Evolutionary conservation across 306 rosid species (phyloP).

Genomic region (Cucurbita pepo): DNA sequence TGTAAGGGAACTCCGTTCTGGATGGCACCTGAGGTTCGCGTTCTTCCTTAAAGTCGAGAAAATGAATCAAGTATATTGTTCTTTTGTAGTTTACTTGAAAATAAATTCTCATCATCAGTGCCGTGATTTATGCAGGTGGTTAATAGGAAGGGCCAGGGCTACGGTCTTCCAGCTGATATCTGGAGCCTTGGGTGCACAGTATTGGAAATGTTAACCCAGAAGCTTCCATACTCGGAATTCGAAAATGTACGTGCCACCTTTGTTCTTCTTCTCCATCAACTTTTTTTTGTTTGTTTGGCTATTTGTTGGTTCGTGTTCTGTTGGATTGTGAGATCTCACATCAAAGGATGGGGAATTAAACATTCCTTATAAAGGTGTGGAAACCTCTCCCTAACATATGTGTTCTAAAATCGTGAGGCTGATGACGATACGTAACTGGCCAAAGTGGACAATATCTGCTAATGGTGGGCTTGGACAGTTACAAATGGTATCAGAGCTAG

Average conservation of each 20-base stretch:
- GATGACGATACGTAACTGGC: too few species aligned
- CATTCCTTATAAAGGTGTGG: too few species aligned
- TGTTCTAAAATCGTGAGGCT: too few species aligned
- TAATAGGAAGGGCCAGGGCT: conserved; percentile 54
- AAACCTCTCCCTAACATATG: too few species aligned
- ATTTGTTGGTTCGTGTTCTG: not conserved
- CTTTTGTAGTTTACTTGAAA: not conserved
- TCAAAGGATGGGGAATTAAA: too few species aligned
- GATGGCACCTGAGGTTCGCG: conserved; percentile 99
- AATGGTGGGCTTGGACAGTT: too few species aligned
- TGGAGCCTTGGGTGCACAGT: conserved; percentile 99
- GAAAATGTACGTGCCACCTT: conserved; percentile 39
- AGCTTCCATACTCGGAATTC: conserved; percentile 46
- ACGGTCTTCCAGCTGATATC: conserved; percentile 84
- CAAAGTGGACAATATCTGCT: too few species aligned
- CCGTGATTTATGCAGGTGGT: conserved; percentile 52
- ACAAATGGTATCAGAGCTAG: too few species aligned
- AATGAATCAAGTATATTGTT: not conserved
- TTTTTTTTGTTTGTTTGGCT: not conserved
- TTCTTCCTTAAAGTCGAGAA: conserved; percentile 12
- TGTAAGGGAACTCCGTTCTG: conserved; percentile 78
- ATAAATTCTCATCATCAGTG: not conserved
- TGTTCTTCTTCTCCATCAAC: not conserved
- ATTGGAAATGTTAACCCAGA: conserved; percentile 71
- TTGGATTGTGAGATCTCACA: too few species aligned